These are phyloP conservation scores for Calophaca sinica DNA, from an alignment of 306 rosid genomes.

Conservation along the genomic window DNA sequence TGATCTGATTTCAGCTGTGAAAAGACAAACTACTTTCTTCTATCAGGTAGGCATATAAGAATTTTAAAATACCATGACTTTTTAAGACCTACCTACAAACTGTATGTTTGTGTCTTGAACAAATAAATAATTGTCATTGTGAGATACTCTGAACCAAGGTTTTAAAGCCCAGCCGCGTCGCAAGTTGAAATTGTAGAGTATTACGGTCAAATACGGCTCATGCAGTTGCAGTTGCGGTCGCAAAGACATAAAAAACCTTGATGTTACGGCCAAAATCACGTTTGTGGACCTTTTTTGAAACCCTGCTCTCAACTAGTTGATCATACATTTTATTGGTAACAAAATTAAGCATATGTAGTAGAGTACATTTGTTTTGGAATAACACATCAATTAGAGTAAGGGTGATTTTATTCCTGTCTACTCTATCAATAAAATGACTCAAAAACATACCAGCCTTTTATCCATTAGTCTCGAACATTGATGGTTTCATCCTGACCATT, in stretches of 20 bases:
- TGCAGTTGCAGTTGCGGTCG: too few species aligned
- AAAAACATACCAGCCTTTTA: too few species aligned
- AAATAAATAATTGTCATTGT: too few species aligned
- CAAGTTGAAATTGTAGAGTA: too few species aligned
- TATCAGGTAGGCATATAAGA: conserved; percentile 48
- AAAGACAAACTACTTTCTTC: conserved; percentile 54
- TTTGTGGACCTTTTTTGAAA: too few species aligned
- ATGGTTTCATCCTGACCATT: conserved; percentile 15
- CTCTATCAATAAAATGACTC: neutral
- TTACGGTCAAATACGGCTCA: too few species aligned
- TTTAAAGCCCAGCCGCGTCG: too few species aligned
- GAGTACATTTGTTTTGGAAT: neutral
- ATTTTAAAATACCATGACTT: neutral
- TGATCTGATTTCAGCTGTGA: conserved; percentile 60
- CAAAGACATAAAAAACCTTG: too few species aligned
- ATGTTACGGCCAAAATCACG: too few species aligned
- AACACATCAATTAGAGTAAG: neutral
- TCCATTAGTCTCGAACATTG: too few species aligned
- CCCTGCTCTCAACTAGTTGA: conserved; percentile 1
- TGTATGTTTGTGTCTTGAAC: neutral
- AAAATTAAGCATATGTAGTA: too few species aligned
- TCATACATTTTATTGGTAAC: conserved; percentile 3
- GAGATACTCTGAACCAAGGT: too few species aligned
- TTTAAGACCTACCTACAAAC: neutral
- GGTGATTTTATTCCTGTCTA: neutral